Evolutionary conservation across 495 filamentous ascomycete genomes (phyloP), one percentile per base, ranked within the genome.

Genomic region (Aspergillus ellipticus): DNA sequence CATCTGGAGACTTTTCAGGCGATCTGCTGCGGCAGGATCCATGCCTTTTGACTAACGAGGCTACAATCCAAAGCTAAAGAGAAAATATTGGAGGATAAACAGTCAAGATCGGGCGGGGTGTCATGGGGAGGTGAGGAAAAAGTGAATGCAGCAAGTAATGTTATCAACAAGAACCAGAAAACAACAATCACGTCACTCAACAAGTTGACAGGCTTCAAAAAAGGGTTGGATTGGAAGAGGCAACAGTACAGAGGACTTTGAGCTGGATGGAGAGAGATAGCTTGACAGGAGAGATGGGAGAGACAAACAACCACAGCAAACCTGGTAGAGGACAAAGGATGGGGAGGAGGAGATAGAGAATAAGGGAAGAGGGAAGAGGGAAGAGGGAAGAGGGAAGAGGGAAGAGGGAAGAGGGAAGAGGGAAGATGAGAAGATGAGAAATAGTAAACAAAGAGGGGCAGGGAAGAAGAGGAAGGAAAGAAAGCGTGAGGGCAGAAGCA

Each of bases 1-100:
- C 69, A 71, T 66, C 42, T 72, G 69, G 39, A 74, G 55, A 42
- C 20, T 48, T 13, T 60, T 58, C 7, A 71, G 56, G 33, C 64
- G 62, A 48, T 68, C 64, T 11, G n/a, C 26, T 7, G 21, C 10
- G 6, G 21, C 42, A 2, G 49, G 0, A 49, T 61, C 54, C 49
- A 63, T 57, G 7, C 13, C 16, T 37, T 20, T n/a, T 19, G 46
- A 20, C 4, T 2, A 15, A 22, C 33, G 9, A 4, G 16, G 13
- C 10, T 10, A 6, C 29, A 11, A 42, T 0, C 26, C n/a, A 6
- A 26, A 31, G 7, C 4, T 8, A 4, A 35, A n/a, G 4, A 47
- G 39, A 37, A 4, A 24, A 16, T 21, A 21, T 20, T 13, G 21
- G 4, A 11, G 21, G 9, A 26, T 4, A 7, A 28, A 28, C 24